Conservation (phyloP, 1,284 basidiomycete species). For the Pholiota adiposa region DNA sequence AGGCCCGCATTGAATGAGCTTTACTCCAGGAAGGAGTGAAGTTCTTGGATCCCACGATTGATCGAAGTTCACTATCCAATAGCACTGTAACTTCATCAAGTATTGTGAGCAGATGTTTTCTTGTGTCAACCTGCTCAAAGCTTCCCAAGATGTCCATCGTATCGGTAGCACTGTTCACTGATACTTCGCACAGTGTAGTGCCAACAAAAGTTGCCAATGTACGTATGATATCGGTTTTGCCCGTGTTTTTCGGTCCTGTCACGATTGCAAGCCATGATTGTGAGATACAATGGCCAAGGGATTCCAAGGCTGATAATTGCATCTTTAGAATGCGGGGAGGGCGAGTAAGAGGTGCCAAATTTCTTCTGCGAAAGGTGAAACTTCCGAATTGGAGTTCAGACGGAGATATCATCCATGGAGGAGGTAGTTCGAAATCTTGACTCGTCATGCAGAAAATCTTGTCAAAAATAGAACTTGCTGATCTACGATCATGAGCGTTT, state of each 20-base stretch:
- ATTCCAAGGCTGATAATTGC: constrained; percentile 75
- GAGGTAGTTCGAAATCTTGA: constrained; percentile 28
- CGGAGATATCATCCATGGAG: constrained; percentile 60
- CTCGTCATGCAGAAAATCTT: constrained; percentile 54
- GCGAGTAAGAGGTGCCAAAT: constrained; percentile 42
- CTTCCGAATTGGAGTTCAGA: constrained; percentile 73
- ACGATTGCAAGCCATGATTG: constrained; percentile 91
- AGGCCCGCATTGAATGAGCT: constrained; percentile 26
- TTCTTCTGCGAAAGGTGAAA: constrained; percentile 54
- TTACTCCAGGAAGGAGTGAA: constrained; percentile 21
- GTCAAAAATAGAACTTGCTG: constrained; percentile 68
- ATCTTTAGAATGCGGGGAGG: constrained; percentile 59
- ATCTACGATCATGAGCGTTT: constrained; percentile 63
- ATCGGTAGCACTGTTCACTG: constrained; percentile 89
- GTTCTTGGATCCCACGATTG: constrained; percentile 37
- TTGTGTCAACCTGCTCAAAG: constrained; percentile 87
- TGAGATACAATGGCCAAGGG: constrained; percentile 76
- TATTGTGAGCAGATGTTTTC: constrained; percentile 41
- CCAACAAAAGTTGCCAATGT: constrained; percentile 78
- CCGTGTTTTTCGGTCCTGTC: constrained; percentile 75
- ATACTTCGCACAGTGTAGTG: constrained; percentile 71
- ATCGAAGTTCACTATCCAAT: constrained; percentile 45
- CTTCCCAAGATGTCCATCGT: constrained; percentile 94
- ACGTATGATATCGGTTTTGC: constrained; percentile 83
- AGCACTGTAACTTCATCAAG: constrained; percentile 45